Conservation (phyloP, 306 rosid genomes). For the Dryas octopetala region DNA sequence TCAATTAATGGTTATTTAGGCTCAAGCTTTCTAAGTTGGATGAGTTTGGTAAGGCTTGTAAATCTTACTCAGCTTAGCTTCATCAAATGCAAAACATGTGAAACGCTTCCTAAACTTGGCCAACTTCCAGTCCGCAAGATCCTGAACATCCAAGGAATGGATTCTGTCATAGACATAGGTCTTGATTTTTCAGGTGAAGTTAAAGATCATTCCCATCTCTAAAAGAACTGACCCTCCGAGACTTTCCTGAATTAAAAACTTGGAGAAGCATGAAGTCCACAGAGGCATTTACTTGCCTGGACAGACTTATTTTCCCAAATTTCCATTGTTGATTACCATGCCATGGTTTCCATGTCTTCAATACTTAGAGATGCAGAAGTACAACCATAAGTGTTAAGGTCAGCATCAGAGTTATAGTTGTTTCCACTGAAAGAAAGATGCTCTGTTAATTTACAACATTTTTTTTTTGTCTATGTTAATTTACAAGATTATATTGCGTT, state of each 20-base stretch:
- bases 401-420: too few relatives aligned
- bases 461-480: too few relatives aligned
- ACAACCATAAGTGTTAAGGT: not conserved
- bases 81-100: too few relatives aligned
- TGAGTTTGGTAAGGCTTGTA: too few relatives aligned
- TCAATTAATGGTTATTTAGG: too few relatives aligned
- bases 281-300: not conserved
- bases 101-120: too few relatives aligned
- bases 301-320: not conserved
- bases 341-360: conserved; percentile 26
- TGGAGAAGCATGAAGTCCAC: conserved; percentile 14
- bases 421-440: too few relatives aligned
- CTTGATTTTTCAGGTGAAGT: not conserved
- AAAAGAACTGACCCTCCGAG: not conserved
- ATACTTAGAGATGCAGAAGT: conserved; percentile 10
- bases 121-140: too few relatives aligned
- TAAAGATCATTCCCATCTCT: not conserved
- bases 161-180: conserved; percentile 11
- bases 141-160: conserved; percentile 28
- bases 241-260: not conserved
- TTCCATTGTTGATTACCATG: not conserved
- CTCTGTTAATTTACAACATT: too few relatives aligned
- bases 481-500: too few relatives aligned
- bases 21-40: too few relatives aligned
- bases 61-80: too few relatives aligned